These are phyloP conservation scores for Sordariomycetes sp. DNA, from an alignment of 2,329 filamentous ascomycete species.

Conservation along the genomic window DNA sequence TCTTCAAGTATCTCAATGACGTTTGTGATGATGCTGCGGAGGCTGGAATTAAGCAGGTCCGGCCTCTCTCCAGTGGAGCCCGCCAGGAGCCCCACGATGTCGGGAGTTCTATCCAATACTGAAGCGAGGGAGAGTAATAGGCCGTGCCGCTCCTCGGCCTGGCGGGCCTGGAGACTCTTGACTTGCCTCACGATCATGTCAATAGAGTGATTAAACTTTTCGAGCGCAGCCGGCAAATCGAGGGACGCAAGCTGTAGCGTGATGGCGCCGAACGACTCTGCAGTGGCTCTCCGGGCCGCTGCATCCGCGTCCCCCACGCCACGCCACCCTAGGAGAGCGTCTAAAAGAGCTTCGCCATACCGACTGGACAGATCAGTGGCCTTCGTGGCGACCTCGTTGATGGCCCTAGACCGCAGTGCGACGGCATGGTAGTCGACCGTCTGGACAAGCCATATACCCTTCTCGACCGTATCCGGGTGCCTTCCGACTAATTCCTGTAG, in stretches of 20 bases:
- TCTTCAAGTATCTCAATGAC: neutral
- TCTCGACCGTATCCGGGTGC: conserved; percentile 70
- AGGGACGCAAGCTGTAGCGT: conserved; percentile 23
- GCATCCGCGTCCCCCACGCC: conserved; percentile 74
- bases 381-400: conserved; percentile 60
- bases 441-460: conserved; percentile 80
- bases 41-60: neutral
- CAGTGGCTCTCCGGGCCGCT: conserved; percentile 58
- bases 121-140: conserved; percentile 48
- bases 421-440: conserved; percentile 88
- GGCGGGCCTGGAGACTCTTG: conserved; percentile 32
- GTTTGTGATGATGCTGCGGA: conserved; percentile 17
- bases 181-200: conserved; percentile 30
- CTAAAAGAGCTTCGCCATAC: conserved; percentile 56
- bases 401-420: conserved; percentile 71
- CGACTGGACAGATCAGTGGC: conserved; percentile 56
- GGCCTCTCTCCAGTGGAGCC: neutral
- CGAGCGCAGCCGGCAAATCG: conserved; percentile 9
- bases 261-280: conserved; percentile 52
- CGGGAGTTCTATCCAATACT: conserved; percentile 34
- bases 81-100: conserved; percentile 9
- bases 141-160: conserved; percentile 60
- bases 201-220: conserved; percentile 20
- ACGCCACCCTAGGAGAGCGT: conserved; percentile 69
- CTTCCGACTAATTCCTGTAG: conserved; percentile 88